phyloP scores from a whole-genome alignment of 345 rosid species.

The Gossypium herbaceum region DNA sequence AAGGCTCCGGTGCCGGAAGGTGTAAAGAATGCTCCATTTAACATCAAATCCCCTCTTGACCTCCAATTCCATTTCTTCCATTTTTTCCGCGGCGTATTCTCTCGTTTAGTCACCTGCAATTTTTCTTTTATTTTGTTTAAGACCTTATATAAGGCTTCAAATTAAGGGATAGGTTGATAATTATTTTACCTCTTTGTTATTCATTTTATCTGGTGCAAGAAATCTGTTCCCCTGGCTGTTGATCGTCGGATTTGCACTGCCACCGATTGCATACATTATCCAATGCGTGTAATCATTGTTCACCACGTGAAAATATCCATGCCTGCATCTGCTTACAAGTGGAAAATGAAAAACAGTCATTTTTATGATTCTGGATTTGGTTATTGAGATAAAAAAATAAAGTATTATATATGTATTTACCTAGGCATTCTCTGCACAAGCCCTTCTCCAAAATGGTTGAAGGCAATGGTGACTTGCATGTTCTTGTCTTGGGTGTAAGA shows the following conservation, averaged over 20 bases:
- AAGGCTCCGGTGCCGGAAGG: constrained; percentile 44
- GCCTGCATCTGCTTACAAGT: constrained; percentile 43
- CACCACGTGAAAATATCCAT: constrained; percentile 68
- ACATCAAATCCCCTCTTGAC: constrained; percentile 46
- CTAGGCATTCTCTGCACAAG: constrained; percentile 71
- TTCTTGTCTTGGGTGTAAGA: constrained; percentile 43
- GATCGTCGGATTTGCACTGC: constrained; percentile 61
- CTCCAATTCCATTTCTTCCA: constrained; percentile 68
- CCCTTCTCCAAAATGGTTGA: constrained; percentile 70
- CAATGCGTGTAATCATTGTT: constrained; percentile 63
- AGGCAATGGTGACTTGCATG: constrained; percentile 67
- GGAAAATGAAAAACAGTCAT: too few species aligned
- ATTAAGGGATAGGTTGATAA: neutral
- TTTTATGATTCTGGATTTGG: too few species aligned
- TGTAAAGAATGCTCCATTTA: constrained; percentile 59
- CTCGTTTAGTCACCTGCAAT: constrained; percentile 53
- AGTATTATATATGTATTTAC: constrained; percentile 18
- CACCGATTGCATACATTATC: constrained; percentile 69
- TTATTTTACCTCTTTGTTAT: constrained; percentile 41
- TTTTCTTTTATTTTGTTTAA: neutral
- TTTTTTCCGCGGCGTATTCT: constrained; percentile 39
- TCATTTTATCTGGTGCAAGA: constrained; percentile 41
- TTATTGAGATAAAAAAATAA: too few species aligned
- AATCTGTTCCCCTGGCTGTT: constrained; percentile 67
- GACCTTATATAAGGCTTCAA: too few species aligned